Evolutionary conservation across 2,329 filamentous ascomycete genomes (phyloP).

Genomic region (Trichoderma brevicompactum): DNA sequence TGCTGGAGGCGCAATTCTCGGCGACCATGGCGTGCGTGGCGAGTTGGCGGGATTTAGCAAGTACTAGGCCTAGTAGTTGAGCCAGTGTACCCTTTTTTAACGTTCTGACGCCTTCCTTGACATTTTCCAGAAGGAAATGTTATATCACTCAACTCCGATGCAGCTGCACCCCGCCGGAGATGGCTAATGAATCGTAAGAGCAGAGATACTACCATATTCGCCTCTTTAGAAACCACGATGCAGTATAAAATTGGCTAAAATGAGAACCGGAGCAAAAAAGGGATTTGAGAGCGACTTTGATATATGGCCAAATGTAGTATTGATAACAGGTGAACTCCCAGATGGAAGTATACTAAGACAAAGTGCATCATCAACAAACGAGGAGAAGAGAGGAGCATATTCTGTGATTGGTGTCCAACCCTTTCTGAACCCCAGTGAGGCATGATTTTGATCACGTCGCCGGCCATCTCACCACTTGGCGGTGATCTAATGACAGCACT

Average conservation of each 20-base stretch:
- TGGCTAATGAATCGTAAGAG: no score
- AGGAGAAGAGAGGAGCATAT: no score
- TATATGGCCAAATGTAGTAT: not conserved
- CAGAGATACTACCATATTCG: not conserved
- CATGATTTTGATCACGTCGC: no score
- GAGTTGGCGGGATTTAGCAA: conserved; percentile 1
- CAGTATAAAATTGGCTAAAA: not conserved
- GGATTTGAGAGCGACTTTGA: not conserved
- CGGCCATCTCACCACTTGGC: no score
- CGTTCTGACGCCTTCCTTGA: not conserved
- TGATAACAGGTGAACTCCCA: no score
- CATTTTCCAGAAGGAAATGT: not conserved
- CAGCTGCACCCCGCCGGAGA: not conserved
- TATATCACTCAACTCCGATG: not conserved
- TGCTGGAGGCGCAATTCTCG: conserved; percentile 27
- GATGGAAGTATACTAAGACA: no score
- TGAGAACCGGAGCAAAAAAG: not conserved
- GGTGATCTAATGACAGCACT: not conserved
- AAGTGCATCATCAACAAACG: no score
- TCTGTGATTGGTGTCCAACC: no score
- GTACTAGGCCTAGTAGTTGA: not conserved
- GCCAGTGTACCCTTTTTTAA: not conserved
- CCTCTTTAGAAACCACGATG: not conserved
- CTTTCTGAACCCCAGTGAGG: no score
- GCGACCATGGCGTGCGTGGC: conserved; percentile 30